Base-by-base conservation (phyloP, 2,329 filamentous ascomycete genomes). In the Colletotrichum orbiculare region DNA sequence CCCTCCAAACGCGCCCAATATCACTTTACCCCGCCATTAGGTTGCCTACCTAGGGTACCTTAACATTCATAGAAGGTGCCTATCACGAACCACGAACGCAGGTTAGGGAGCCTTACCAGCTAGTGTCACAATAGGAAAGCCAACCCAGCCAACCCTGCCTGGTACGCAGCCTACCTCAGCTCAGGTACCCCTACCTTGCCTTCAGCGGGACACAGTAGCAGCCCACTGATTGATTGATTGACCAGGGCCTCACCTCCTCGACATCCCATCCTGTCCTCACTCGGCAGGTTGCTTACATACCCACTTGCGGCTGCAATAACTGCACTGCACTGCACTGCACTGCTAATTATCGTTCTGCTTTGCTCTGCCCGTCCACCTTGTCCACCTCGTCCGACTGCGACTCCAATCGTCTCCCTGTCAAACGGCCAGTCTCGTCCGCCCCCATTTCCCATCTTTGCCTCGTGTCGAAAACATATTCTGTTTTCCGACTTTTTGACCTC, bases 1-100 rank as follows among this genome's bases (percentile, higher is more conserved):
- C 55, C 55, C 55, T 58, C 55, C 46, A 58, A 58, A 50, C 46
- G 50, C 34, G 55, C 55, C 33, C 45, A 58, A 58, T 58, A 45
- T 49, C 55, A 50, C 55, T 58, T 50, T 58, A 58, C 55, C 55
- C 55, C 55, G 55, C 55, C 38, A 58, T 58, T 43, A 25, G 25
- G 25, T 25, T 4, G 25, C 25, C 25, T 25, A 25, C 25, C 25
- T 25, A 25, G 4, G 4, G 25, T 5, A 25, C 25, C 25, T 25
- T 5, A 25, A 25, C 25, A 25, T 25, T 25, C 3, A 25, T 25
- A 25, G 25, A 25, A 25, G 25, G 4, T 25, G 25, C 25, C 25
- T 25, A 25, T 25, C 25, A 25, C 25, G 25, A 25, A 25, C 25
- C 3, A 25, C 25, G 25, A 25, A 25, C 25, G 25, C 25, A 25